phyloP scores from a whole-genome alignment of 306 rosid species.

The Biancaea sappan region DNA sequence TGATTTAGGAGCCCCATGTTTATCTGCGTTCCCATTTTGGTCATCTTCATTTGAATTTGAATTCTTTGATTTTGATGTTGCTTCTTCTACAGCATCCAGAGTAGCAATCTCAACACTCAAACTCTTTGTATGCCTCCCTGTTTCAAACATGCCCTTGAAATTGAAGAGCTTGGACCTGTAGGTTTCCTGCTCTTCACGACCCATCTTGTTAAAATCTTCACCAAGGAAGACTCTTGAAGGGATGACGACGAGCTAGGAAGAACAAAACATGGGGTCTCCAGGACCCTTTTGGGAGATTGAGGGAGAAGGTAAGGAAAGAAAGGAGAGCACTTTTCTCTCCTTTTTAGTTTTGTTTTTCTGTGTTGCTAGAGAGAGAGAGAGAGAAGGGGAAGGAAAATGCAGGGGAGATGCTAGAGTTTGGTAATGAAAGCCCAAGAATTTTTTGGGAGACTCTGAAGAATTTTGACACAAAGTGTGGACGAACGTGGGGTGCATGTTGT shows the following conservation, averaged over 20 bases:
- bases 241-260: conserved; percentile 40
- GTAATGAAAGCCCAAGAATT: conserved; percentile 31
- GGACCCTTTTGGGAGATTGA: conserved; percentile 24
- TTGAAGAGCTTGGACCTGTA: conserved; percentile 48
- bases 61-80: conserved; percentile 47
- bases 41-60: conserved; percentile 31
- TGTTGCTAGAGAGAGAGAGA: conserved; percentile 26
- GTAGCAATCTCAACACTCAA: conserved; percentile 61
- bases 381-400: conserved; percentile 17
- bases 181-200: conserved; percentile 48
- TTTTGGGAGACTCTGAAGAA: conserved; percentile 27
- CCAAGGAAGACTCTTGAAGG: conserved; percentile 29
- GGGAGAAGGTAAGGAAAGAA: not conserved
- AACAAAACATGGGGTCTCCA: conserved; percentile 53
- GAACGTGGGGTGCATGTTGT: conserved; percentile 92
- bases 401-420: conserved; percentile 35
- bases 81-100: conserved; percentile 43
- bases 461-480: conserved; percentile 52
- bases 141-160: conserved; percentile 53
- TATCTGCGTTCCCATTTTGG: not conserved
- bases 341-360: conserved; percentile 11
- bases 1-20: conserved; percentile 37
- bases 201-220: conserved; percentile 39
- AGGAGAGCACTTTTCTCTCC: not conserved
- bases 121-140: conserved; percentile 66